phyloP scores from a whole-genome alignment of 2,329 filamentous ascomycete genomes.

The Aspergillus neotritici region DNA sequence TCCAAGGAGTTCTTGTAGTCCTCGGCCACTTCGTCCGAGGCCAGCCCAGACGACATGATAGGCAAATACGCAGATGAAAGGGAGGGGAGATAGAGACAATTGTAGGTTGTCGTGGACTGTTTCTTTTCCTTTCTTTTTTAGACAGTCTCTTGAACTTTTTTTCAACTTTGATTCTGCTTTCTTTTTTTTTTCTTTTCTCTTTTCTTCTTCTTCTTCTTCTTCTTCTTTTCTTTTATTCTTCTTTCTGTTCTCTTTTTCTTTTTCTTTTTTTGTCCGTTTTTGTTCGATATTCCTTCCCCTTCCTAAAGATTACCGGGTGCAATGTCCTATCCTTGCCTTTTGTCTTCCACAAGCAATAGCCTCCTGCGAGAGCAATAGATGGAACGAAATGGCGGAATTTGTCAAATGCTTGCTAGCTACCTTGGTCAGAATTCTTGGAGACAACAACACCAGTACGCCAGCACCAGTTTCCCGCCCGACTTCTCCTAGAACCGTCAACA shows the following conservation, averaged over 20 bases:
- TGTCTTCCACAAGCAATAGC: constrained; percentile 19
- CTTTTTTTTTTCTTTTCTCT: constrained; percentile 3
- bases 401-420: constrained; percentile 45
- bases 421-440: constrained; percentile 32
- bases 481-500: constrained; percentile 20
- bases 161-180: constrained; percentile 8
- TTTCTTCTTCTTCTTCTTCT: constrained; percentile 7
- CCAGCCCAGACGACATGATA: constrained; percentile 58
- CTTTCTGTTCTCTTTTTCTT: constrained; percentile 10
- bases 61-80: constrained; percentile 23
- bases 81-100: constrained; percentile 6
- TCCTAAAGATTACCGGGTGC: constrained; percentile 13
- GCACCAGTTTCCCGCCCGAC: constrained; percentile 24
- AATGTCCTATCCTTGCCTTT: constrained; percentile 19
- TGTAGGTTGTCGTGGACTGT: constrained; percentile 5
- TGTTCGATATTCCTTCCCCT: constrained; percentile 8
- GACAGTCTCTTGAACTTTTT: constrained; percentile 10
- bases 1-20: constrained; percentile 92
- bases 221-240: constrained; percentile 7
- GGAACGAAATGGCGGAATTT: constrained; percentile 36
- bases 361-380: constrained; percentile 30
- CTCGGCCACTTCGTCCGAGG: constrained; percentile 80
- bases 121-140: constrained; percentile 9
- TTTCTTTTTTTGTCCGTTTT: constrained; percentile 12
- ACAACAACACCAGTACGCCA: constrained; percentile 34